Evolutionary conservation across 768 basidiomycete species (phyloP).

Genomic region (Clathrus columnatus): DNA sequence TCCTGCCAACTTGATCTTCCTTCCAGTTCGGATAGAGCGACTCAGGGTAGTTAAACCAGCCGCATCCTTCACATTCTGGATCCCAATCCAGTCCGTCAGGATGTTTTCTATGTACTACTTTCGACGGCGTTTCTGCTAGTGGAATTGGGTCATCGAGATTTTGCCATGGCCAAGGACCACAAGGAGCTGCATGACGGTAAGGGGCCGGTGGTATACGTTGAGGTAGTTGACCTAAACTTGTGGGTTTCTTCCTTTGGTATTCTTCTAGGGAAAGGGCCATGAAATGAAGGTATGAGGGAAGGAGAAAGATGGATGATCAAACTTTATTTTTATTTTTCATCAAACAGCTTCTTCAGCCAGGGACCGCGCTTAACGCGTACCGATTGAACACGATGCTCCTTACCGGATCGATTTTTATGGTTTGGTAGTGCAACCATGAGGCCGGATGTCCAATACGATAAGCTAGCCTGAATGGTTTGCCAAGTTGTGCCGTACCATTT

Average conservation of each 20-base stretch:
- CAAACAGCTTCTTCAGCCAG: too few species aligned
- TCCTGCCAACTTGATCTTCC: constrained; percentile 28
- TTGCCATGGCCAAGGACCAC: neutral
- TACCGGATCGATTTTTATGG: too few species aligned
- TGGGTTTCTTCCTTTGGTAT: neutral
- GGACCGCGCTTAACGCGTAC: too few species aligned
- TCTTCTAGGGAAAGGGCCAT: neutral
- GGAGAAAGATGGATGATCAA: neutral
- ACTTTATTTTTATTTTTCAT: neutral
- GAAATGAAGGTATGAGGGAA: neutral
- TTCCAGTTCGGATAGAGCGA: constrained; percentile 52
- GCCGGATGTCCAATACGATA: too few species aligned
- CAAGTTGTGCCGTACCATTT: too few species aligned
- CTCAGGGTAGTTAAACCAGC: constrained; percentile 40
- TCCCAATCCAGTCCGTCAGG: neutral
- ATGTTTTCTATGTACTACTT: neutral
- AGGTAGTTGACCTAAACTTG: neutral
- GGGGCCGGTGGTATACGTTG: neutral
- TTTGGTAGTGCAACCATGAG: too few species aligned
- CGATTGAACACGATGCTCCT: too few species aligned
- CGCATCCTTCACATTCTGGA: neutral
- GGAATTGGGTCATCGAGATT: neutral
- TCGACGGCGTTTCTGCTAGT: neutral
- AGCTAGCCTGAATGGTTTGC: too few species aligned
- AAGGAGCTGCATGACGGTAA: neutral